phyloP scores from a whole-genome alignment of 2,329 filamentous ascomycete species.

The Huntiella decipiens region DNA sequence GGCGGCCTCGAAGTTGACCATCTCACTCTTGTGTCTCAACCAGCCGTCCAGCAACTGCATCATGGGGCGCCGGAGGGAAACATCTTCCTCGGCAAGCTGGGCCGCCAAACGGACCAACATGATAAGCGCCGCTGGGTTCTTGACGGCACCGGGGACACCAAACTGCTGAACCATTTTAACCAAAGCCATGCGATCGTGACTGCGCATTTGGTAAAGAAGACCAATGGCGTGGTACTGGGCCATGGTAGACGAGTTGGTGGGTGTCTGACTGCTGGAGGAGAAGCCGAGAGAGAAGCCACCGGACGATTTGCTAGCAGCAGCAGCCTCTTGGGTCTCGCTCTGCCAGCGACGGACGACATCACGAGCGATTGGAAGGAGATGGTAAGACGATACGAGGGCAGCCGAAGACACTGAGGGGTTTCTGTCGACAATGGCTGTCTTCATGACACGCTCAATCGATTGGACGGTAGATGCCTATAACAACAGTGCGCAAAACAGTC shows the following conservation, averaged over 20 bases:
- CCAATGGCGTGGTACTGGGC: conserved; percentile 97
- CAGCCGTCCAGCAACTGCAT: conserved; percentile 91
- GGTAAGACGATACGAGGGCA: conserved; percentile 89
- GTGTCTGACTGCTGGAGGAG: conserved; percentile 53
- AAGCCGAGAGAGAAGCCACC: conserved; percentile 84
- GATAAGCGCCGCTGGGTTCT: conserved; percentile 82
- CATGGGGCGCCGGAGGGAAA: conserved; percentile 80
- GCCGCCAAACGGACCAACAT: conserved; percentile 85
- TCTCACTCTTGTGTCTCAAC: conserved; percentile 96
- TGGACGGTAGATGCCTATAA: conserved; percentile 75
- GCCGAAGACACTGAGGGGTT: conserved; percentile 93
- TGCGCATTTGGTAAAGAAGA: conserved; percentile 91
- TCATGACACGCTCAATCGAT: conserved; percentile 95
- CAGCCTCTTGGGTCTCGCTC: conserved; percentile 93
- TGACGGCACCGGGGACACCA: conserved; percentile 73
- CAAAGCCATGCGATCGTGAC: conserved; percentile 91
- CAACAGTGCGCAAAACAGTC: conserved; percentile 2
- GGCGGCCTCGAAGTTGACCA: conserved; percentile 98
- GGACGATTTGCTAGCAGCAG: conserved; percentile 72
- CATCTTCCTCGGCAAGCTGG: conserved; percentile 85
- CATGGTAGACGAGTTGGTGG: conserved; percentile 91
- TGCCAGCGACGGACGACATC: conserved; percentile 97
- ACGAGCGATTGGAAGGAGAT: conserved; percentile 85
- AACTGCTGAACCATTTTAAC: conserved; percentile 99
- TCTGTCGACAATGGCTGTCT: conserved; percentile 98